Percentiles rank a stretch among this genome's conserved stretches.
These are phyloP conservation scores for Dendrostoma leiphaemia DNA, from an alignment of 2,329 filamentous ascomycete genomes.

Conservation along the genomic window DNA sequence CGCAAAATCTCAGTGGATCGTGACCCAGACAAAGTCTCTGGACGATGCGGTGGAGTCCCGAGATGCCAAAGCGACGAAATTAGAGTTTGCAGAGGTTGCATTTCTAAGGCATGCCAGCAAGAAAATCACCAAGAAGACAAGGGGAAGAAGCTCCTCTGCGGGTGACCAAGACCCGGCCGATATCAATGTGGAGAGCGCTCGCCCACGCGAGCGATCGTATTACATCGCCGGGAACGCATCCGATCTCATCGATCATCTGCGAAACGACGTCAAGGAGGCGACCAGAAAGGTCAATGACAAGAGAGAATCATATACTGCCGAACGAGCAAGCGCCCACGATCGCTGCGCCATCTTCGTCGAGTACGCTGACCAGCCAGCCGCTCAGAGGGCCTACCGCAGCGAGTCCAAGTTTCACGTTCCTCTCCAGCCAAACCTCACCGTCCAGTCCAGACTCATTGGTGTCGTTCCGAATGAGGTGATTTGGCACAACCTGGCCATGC, in stretches of 20 bases:
- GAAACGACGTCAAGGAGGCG: conserved; percentile 5
- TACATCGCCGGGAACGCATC: conserved; percentile 10
- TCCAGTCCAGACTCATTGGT: conserved; percentile 82
- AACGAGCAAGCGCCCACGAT: conserved; percentile 1
- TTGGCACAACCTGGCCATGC: conserved; percentile 50
- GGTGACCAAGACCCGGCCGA: neutral
- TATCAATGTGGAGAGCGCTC: conserved; percentile 10
- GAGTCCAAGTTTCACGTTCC: conserved; percentile 73
- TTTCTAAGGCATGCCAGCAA: conserved; percentile 65
- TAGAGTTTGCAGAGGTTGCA: conserved; percentile 21
- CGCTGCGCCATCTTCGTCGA: conserved; percentile 80
- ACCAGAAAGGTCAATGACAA: conserved; percentile 26
- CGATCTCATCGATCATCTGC: conserved; percentile 15
- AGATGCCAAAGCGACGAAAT: conserved; percentile 44
- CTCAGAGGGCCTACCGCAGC: conserved; percentile 81
- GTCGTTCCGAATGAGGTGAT: conserved; percentile 78
- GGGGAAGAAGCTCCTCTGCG: neutral
- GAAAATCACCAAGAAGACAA: conserved; percentile 49
- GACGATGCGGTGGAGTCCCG: conserved; percentile 75
- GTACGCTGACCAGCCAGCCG: conserved; percentile 77
- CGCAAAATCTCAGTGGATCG: conserved; percentile 82
- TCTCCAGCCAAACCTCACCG: conserved; percentile 52
- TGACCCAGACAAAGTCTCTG: conserved; percentile 70
- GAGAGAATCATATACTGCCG: conserved; percentile 44
- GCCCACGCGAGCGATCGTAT: conserved; percentile 13